Evolutionary conservation across 495 filamentous ascomycete genomes (phyloP), one percentile per base, ranked within the genome.

Genomic region (Aspergillus steynii): DNA sequence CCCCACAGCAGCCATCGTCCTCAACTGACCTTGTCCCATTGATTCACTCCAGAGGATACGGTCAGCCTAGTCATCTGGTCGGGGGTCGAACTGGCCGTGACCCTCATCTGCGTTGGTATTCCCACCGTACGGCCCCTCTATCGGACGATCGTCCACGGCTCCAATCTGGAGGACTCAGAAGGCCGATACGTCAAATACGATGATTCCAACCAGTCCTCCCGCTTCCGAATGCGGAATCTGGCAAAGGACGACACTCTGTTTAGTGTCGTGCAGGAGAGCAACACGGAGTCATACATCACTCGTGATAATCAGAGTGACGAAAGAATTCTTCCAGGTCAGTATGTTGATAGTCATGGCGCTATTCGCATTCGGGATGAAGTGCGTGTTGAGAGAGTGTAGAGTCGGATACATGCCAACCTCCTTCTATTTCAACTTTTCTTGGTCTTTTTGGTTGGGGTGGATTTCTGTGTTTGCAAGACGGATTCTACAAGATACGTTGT

Each of bases 81-180:
- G 7, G 66, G 51, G 9, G 66, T 68, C 15, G 66, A 68, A 42
- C 54, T 68, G 1, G 62, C 62, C 6, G 60, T 68, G 9, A 68
- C 66, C 25, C 55, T 68, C 6, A 65, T 68, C 60, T 68, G 66
- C 46, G 56, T 65, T 29, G 66, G 66, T 15, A 65, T 68, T 8
- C 65, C 65, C 1, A 65, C 62, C 15, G 45, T 68, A 34, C 65
- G 62, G 10, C 66, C 66, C 4, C 60, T 68, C 15, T 68, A 63
- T 45, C 66, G 62, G 12, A 12, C 20, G 45, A 59, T 68, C 20
- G 56, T 65, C 5, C 57, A 65, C 20, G 62, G 66, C 9, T 63
- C 66, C 2, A 58, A 48, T n/a, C 42, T 50, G 7, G 57, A 61
- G 25, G 58, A 50, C 27, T 68, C 66, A 0, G 53, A 62, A 4